A percentile compares a stretch with the other conserved stretches of the same genome.
Evolutionary conservation across 441 rosid species (phyloP).

Genomic region (Gossypium aridum): DNA sequence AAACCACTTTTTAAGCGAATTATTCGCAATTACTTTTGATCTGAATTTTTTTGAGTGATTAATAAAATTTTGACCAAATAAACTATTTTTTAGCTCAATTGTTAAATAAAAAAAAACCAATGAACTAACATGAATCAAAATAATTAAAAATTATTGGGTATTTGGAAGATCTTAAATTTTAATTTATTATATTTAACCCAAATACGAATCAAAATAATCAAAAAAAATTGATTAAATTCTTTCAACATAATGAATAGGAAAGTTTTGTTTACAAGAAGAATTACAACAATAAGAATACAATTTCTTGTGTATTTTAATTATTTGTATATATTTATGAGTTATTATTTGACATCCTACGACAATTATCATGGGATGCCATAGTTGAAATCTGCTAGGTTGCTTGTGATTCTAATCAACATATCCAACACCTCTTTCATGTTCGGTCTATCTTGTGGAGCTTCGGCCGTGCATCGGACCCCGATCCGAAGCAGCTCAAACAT

Average conservation of each 20-base stretch:
- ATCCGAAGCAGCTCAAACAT: conserved; percentile 58
- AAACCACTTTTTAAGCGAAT: too few species aligned
- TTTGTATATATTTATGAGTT: neutral
- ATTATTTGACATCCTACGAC: neutral
- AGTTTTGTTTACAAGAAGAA: conserved; percentile 35
- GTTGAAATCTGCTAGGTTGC: conserved; percentile 21
- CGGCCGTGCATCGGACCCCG: conserved; percentile 73
- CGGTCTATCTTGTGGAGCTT: conserved; percentile 73
- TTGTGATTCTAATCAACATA: conserved; percentile 44
- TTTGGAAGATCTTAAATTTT: too few species aligned
- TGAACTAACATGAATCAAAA: neutral
- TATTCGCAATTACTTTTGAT: too few species aligned
- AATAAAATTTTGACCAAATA: too few species aligned
- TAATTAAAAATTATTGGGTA: neutral
- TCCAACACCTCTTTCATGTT: conserved; percentile 82
- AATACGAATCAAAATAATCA: neutral
- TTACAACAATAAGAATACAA: conserved; percentile 22
- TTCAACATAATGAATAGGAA: neutral
- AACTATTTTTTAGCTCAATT: too few species aligned
- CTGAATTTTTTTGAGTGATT: too few species aligned
- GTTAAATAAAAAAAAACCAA: too few species aligned
- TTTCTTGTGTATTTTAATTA: conserved; percentile 1
- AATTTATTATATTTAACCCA: too few species aligned
- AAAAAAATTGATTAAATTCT: neutral
- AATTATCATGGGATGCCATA: conserved; percentile 6